These are phyloP conservation scores for Cryptosporidium sp. DNA, from an alignment of 169 alveolate genomes.

Conservation along the genomic window DNA sequence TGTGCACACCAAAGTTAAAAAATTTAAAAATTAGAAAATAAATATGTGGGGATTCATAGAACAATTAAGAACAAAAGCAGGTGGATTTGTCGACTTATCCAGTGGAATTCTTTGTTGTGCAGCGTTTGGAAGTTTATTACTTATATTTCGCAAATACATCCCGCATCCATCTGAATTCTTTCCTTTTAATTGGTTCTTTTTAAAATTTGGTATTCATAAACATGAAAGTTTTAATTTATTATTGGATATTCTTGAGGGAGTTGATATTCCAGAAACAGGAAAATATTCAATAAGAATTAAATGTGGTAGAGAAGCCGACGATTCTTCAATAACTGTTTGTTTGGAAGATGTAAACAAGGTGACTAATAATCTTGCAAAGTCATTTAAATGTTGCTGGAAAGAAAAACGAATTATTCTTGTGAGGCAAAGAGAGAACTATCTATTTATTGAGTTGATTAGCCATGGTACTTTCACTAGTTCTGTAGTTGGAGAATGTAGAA, in stretches of 20 bases:
- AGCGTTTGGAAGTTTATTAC: slow-evolving; percentile 45
- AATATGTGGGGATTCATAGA: slow-evolving; percentile 58
- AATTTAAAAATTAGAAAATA: background rate
- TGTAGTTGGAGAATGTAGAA: slow-evolving; percentile 46
- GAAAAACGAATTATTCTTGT: slow-evolving; percentile 42
- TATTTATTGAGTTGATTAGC: slow-evolving; percentile 45
- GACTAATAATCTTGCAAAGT: background rate
- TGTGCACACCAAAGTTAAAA: slow-evolving; percentile 52
- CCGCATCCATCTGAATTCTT: slow-evolving; percentile 72
- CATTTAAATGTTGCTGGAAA: slow-evolving; percentile 25
- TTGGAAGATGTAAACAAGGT: background rate
- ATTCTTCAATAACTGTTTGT: slow-evolving; percentile 2
- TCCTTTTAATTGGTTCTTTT: slow-evolving; percentile 56
- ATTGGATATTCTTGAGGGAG: slow-evolving; percentile 35
- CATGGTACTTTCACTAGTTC: slow-evolving; percentile 63
- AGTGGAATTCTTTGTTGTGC: slow-evolving; percentile 68
- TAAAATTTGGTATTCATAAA: slow-evolving; percentile 50
- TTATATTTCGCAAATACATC: slow-evolving; percentile 29
- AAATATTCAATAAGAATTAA: slow-evolving; percentile 46
- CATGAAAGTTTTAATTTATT: slow-evolving; percentile 61
- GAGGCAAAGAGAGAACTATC: slow-evolving; percentile 68
- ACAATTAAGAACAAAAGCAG: slow-evolving; percentile 29
- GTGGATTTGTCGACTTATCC: slow-evolving; percentile 20
- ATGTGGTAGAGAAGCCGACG: slow-evolving; percentile 45
- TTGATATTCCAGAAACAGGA: slow-evolving; percentile 38